Evolutionary conservation across 2,329 filamentous ascomycete species (phyloP), one percentile per base, ranked within the genome.

Genomic region (Daldinia sp.): DNA sequence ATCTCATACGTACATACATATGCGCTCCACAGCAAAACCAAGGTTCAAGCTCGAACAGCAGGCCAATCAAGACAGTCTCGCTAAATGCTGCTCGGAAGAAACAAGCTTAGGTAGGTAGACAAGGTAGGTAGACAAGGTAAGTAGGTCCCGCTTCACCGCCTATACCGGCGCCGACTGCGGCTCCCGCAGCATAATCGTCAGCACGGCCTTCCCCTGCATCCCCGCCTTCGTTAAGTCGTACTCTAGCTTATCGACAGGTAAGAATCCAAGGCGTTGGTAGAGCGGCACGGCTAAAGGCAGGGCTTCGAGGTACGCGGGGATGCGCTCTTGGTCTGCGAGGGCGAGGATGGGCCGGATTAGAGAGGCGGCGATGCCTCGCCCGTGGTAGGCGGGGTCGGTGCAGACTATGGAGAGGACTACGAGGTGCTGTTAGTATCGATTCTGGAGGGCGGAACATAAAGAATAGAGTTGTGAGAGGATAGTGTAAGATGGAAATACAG

Each of bases 341-440:
- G 64, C 66, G 21, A 73, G 67, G 4, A 70, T 68, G 34, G 43
- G 35, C 7, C 45, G 29, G n/a, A 73, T 54, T 1, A 73, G 52
- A 8, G 69, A 68, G 15, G 69, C 34, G 48, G 55, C 72, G 59
- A 74, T 56, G 21, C 72, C 72, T 17, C 66, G 69, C 34, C 72
- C 67, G 32, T 70, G 70, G 58, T 72, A 70, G 15, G 57, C 64
- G 1, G 67, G 68, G 13, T 68, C 66, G 1, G 70, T 67, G 58
- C 67, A 72, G 52, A 74, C 39, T 48, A 71, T 66, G 41, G 66
- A 66, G 37, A 74, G 69, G 2, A 57, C 72, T 72, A 15, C 1
- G 4, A 8, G 41, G 7, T 47, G n/a, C 7, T 48, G 15, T 30
- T 48, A 48, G 45, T 19, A 17, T 15, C 7, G 11, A n/a, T 9